Evolutionary conservation across 345 rosid genomes (phyloP).

Genomic region (Aquilaria malaccensis): DNA sequence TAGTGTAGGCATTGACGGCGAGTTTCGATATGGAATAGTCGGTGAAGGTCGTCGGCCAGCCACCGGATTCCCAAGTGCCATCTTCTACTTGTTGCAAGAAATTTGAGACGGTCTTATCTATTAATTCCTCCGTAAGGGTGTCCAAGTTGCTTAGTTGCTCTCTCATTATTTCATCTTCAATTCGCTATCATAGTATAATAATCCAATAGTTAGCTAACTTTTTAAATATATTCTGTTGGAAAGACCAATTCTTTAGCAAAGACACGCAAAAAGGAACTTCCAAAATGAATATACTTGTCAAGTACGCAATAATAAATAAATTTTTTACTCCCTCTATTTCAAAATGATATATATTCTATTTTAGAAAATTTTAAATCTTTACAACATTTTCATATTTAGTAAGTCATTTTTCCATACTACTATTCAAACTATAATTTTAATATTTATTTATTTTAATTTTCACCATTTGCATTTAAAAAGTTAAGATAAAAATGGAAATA

Average conservation of each 20-base stretch:
- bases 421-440: no score
- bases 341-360: no score
- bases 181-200: conserved; percentile 35
- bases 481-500: no score
- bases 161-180: conserved; percentile 47
- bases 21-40: conserved; percentile 82
- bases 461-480: no score
- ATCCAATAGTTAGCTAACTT: neutral
- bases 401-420: no score
- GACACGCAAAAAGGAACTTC: neutral
- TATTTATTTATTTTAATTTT: no score
- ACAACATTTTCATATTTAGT: no score
- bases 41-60: conserved; percentile 74
- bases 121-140: conserved; percentile 47
- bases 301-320: no score
- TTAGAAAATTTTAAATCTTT: no score
- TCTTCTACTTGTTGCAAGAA: conserved; percentile 69
- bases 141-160: conserved; percentile 41
- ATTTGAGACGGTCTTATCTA: conserved; percentile 43
- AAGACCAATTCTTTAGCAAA: neutral
- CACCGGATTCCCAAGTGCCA: conserved; percentile 65
- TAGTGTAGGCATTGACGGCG: conserved; percentile 71
- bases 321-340: no score
- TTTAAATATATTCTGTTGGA: neutral
- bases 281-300: neutral